Evolutionary conservation across 768 basidiomycete genomes (phyloP), one percentile per base, ranked within the genome.

Genomic region (Cystofilobasidium macerans): DNA sequence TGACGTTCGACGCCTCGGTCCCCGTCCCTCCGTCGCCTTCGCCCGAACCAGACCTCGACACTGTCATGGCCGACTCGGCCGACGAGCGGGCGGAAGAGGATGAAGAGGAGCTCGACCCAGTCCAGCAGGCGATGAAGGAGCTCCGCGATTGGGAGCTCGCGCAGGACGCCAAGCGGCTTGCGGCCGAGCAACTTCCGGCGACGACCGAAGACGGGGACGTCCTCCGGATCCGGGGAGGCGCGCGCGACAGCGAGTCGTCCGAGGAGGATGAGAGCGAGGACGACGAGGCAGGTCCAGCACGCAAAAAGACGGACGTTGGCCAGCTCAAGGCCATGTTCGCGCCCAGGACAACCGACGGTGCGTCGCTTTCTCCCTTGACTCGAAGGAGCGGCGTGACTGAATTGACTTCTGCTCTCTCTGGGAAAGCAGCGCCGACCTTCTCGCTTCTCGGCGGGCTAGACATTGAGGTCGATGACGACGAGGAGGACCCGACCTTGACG

Each of bases 291-390:
- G 33, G 28, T 20, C 51, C 30, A 35, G 84, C 83, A 28, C 80
- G 79, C 42, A 83, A 51, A 24, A 87, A 77, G 0, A 80, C 82
- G 24, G 79, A 78, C 24, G 81, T 72, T 32, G 83, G 77, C 22
- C 79, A 42, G 60, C 24, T 71, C 30, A 70, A 70, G 58, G 68
- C 61, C 11, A 67, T 71, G 68, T 71, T 71, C 54, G 70, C 69
- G n/a, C 71, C 71, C 24, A 51, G 57, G n/a, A 60, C 64, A 22
- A 68, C 69, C 28, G 69, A 71, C 47, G 64, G 69, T 70, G 36
- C 20, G 64, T 67, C 30, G 40, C 28, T 22, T 35, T 11, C 43
- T 12, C 47, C 58, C 16, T 20, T 57, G 11, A 35, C 24, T 16
- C 14, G 20, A 24, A 24, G 8, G 16, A 22, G 42, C 35, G 33